Evolutionary conservation across 805 yeast species (phyloP), one percentile per base, ranked within the genome.

Genomic region (Starmera pachycereana): DNA sequence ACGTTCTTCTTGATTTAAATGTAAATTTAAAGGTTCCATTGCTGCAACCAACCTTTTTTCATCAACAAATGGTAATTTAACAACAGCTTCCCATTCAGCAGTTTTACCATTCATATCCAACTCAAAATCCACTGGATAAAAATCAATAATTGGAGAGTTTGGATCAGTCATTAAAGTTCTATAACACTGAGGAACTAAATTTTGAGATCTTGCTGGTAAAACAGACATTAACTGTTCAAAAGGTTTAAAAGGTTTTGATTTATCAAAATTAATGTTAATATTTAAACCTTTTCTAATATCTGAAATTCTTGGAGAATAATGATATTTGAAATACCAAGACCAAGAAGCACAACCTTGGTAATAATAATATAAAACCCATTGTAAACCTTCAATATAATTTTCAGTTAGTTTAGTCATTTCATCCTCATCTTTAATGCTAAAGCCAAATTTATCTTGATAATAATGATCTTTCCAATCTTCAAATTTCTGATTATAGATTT

Each of bases 191-290:
- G 98, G 97, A 54, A 92, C 77, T 49, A 92, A 71, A 36, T 69
- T 66, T 40, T 74, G 76, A 4, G 97, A 88, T 67, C 97, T 78
- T 18, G 90, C 96, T 1, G 98, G 98, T 48, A 92, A 68, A 18
- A 92, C 98, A 14, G 96, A 90, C 98, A 90, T 92, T 52, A 92
- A 72, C 65, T 92, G 98, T 58, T 92, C 90, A 60, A 86, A 90
- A 10, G 98, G 98, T 44, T 68, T 75, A 66, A 92, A 87, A 0
- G 98, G 98, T 5, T 57, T 58, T 7, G 95, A 89, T 47, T 68
- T 59, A 12, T 79, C 77, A 51, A 89, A 88, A 29, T 66, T 57
- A 42, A 84, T 69, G 44, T 71, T 63, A 40, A 74, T 73, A 37
- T 78, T 72, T 40, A 90, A 68, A 37, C 96, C 97, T 42, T 69